A percentile compares a stretch with the other conserved stretches of the same genome.
Conservation (phyloP, 1,284 basidiomycete genomes). For the Leccinum colubrinum region DNA sequence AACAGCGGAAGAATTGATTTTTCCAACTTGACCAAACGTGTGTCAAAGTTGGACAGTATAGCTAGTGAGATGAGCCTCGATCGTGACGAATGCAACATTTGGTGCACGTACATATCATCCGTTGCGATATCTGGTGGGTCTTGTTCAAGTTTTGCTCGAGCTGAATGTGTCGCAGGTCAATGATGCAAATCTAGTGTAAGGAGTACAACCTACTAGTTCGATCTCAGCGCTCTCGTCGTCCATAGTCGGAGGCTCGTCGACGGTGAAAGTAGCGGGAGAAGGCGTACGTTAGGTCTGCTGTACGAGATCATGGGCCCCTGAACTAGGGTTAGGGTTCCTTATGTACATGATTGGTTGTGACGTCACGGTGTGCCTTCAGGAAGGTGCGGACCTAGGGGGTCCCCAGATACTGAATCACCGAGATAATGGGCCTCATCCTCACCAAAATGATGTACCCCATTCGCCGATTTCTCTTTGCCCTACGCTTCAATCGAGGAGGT, state of each 20-base stretch:
- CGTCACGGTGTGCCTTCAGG: no score
- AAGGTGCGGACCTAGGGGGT: no score
- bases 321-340: background rate
- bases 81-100: background rate
- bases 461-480: background rate
- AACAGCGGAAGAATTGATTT: constrained; percentile 79
- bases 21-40: constrained; percentile 72
- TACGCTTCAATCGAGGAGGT: background rate
- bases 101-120: constrained; percentile 71
- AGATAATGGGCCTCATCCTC: constrained; percentile 10
- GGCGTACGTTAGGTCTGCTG: background rate
- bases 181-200: background rate
- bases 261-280: background rate
- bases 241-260: constrained; percentile 8
- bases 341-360: no score
- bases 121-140: constrained; percentile 75
- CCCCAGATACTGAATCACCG: no score
- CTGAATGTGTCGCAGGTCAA: constrained; percentile 34
- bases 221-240: constrained; percentile 32
- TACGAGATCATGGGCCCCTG: background rate
- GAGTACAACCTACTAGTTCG: constrained; percentile 15
- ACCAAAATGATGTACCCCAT: constrained; percentile 5
- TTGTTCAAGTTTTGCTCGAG: constrained; percentile 84
- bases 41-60: constrained; percentile 76
- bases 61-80: constrained; percentile 43